A percentile compares a stretch with the other conserved stretches of the same genome.
Conservation (phyloP, 768 basidiomycete genomes). For the Kwoniella pini region DNA sequence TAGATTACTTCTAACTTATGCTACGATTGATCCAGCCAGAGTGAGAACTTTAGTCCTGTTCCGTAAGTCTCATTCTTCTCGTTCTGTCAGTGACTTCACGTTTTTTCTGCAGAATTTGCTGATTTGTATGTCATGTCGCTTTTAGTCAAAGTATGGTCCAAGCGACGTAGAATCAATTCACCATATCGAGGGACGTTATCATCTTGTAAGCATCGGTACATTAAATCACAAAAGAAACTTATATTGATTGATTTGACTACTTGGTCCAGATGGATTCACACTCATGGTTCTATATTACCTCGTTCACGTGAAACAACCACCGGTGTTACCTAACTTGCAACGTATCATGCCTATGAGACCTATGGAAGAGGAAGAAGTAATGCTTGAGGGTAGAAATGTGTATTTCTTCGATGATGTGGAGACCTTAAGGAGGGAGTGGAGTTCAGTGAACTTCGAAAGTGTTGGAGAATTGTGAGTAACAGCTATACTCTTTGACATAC, state of each 20-base stretch:
- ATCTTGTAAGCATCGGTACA: constrained; percentile 69
- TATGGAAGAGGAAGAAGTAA: constrained; percentile 62
- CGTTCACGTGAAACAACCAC: constrained; percentile 95
- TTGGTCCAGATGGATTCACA: constrained; percentile 75
- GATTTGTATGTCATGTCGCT: background rate
- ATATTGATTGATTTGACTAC: no score
- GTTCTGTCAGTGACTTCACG: background rate
- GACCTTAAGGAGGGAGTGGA: constrained; percentile 85
- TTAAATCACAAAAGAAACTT: no score
- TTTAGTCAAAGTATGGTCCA: constrained; percentile 98
- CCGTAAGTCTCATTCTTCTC: constrained; percentile 65
- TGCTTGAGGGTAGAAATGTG: constrained; percentile 67
- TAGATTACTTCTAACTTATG: constrained; percentile 91
- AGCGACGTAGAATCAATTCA: constrained; percentile 97
- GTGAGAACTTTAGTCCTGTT: constrained; percentile 93
- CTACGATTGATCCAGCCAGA: constrained; percentile 91
- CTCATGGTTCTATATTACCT: constrained; percentile 97
- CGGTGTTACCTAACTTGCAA: constrained; percentile 93
- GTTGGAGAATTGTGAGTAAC: constrained; percentile 83
- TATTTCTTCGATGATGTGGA: constrained; percentile 99
- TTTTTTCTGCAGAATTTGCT: no score
- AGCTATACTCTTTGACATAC: no score
- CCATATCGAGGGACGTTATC: constrained; percentile 95
- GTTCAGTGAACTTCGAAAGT: constrained; percentile 85
- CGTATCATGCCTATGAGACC: constrained; percentile 88